phyloP scores from a whole-genome alignment of 768 basidiomycete genomes.

The Leucosporidium yakuticum region DNA sequence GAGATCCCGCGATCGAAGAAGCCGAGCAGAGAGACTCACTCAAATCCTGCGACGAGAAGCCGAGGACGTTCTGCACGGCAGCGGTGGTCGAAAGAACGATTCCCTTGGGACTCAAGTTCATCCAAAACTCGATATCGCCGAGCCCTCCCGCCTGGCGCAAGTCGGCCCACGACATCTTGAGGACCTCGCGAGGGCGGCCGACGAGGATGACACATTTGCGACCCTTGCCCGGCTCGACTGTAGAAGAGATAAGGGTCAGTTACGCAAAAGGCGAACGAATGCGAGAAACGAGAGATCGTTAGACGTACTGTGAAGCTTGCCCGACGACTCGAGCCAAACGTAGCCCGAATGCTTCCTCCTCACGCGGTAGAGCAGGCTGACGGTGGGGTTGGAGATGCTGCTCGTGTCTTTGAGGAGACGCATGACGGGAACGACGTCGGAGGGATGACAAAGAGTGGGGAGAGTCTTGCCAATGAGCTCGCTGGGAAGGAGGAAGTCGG shows the following conservation, averaged over 20 bases:
- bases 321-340: constrained; percentile 85
- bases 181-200: constrained; percentile 57
- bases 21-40: background rate
- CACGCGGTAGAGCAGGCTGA: constrained; percentile 81
- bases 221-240: constrained; percentile 53
- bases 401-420: constrained; percentile 68
- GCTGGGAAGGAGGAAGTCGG: constrained; percentile 48
- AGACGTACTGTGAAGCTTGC: constrained; percentile 58
- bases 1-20: background rate
- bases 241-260: background rate
- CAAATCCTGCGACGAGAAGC: constrained; percentile 34
- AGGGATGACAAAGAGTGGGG: constrained; percentile 75
- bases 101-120: constrained; percentile 45
- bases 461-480: constrained; percentile 76
- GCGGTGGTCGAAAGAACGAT: constrained; percentile 44
- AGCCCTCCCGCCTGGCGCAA: constrained; percentile 55
- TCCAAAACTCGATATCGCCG: constrained; percentile 47
- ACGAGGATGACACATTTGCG: constrained; percentile 70
- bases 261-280: background rate
- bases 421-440: constrained; percentile 85
- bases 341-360: constrained; percentile 60
- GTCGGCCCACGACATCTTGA: constrained; percentile 53
- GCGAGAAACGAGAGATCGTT: background rate
- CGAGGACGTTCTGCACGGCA: constrained; percentile 43
- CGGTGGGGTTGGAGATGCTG: constrained; percentile 43